Base-by-base conservation (phyloP, 768 basidiomycete species). In the Agrocybe pediades region DNA sequence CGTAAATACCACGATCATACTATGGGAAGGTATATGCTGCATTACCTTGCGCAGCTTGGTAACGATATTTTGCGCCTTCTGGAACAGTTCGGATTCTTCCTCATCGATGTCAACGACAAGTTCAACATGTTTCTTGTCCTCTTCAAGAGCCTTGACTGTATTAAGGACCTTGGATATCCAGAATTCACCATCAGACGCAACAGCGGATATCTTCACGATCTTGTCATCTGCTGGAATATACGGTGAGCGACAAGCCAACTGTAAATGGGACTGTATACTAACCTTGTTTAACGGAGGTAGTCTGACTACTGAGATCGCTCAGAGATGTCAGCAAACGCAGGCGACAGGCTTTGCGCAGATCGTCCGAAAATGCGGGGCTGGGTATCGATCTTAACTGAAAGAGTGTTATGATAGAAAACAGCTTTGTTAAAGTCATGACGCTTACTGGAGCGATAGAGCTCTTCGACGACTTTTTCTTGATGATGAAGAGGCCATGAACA, bases 401-500 rank as follows among this genome's bases (percentile, higher is more conserved):
- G 45, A 6, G 15, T 25, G 13, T 41, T 25, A 43, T 24, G 45
- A 53, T 16, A 51, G 33, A 15, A 16, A 1, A 44, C n/a, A 36
- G 51, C 20, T 26, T 13, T n/a, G 13, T 29, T 5, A 23, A 21
- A 2, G 13, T 23, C 8, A 17, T 40, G 24, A 33, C 45, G 27
- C 11, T 57, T 67, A 93, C 90, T 61, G 79, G 79, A 53, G 68
- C 60, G 58, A 84, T 76, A 1, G 73, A 56, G 55, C 80, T 88
- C 66, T 88, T 90, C 52, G 82, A 80, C 20, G 85, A 83, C 65
- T 83, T 84, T 71, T 91, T 94, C 60, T 80, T 80, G 57, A 93
- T 71, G 17, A 80, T 68, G 66, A 93, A 97, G 41, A 96, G 79
- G 0, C 93, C 95, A 55, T 97, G 79, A 6, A 93, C 80, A 55